Evolutionary conservation across 75 land plant species (phyloP), one percentile per base, ranked within the genome.

Genomic region (Adiantum capillusveneris): DNA sequence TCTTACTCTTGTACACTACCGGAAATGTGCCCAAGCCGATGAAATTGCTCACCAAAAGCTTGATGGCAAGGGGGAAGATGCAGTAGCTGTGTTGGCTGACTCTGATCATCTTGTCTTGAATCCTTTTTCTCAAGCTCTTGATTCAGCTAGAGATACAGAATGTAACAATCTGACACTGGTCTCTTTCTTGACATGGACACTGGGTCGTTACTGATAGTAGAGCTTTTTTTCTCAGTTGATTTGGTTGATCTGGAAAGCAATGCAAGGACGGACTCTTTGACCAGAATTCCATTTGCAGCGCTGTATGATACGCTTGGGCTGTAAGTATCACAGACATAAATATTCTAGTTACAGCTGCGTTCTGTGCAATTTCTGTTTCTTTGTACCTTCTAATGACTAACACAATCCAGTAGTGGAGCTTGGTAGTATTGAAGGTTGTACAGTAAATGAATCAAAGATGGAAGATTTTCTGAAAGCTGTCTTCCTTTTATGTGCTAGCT

Each of bases 271-370:
- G 81, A 79, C 25, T 72, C 70, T 29, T 25, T 73, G 52, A 74
- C 86, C 58, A 73, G 86, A 61, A 53, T 88, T 25, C 81, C 93
- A 36, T 88, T 84, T 79, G 93, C 93, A 59, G 74, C 89, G 44
- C 64, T 88, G 29, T 88, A 81, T 58, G 89, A 88, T 57, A 77
- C 82, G 12, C 85, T 88, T 76, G 91, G 84, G 37, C 36, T 60
- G 91, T 87, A 60, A 80, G 87, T 74, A n/a, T n/a, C n/a, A n/a
- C n/a, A n/a, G n/a, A n/a, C n/a, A n/a, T n/a, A n/a, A n/a, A n/a
- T n/a, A n/a, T n/a, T n/a, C n/a, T n/a, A n/a, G n/a, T n/a, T n/a
- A n/a, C n/a, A n/a, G n/a, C n/a, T n/a, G n/a, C n/a, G n/a, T n/a
- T n/a, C n/a, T n/a, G n/a, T n/a, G n/a, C n/a, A n/a, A n/a, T n/a